Base-by-base conservation (phyloP, 306 rosid species). In the Lagenaria siceraria region DNA sequence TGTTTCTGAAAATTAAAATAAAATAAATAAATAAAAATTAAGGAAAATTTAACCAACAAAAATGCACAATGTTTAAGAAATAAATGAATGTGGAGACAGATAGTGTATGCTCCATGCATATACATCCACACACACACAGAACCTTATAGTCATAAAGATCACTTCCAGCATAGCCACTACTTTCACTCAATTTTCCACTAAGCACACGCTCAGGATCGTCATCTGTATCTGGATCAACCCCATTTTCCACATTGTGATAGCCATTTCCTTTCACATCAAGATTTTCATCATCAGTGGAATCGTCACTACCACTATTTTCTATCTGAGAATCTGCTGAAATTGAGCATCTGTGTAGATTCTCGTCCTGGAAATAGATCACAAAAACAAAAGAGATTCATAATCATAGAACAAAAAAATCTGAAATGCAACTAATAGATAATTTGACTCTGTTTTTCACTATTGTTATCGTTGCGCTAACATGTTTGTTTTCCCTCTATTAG, bases 141-240 rank as follows among this genome's bases (percentile, higher is more conserved):
- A 92, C 99, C 99, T 96, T 96, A 79, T 90, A 89, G 87, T 96
- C 98, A 48, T 96, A 96, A 77, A 96, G 98, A 85, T 96, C 99
- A 63, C 98, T 92, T 72, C 97, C 99, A 58, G 89, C 97, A 88
- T 87, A 96, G 82, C 97, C 99, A 82, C 99, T 96, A 81, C 99
- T 92, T 86, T 92, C 98, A 77, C 99, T 96, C 84, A 90, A 82
- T 82, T 92, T 96, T 75, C 99, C 98, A 85, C 99, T 96, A 72
- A 86, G 90, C 63, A 89, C 89, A 83, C 97, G 91, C 31, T 90
- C 98, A 60, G 81, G 88, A 73, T 96, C 97, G 55, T 96, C 99
- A 78, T 96, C 98, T 75, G 99, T 87, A 58, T 96, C 99, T 52
- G 84, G 90, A 87, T 90, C 97, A 63, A 81, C 97, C 86, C 89